phyloP scores from a whole-genome alignment of 306 rosid species.

The Sesbania bispinosa region DNA sequence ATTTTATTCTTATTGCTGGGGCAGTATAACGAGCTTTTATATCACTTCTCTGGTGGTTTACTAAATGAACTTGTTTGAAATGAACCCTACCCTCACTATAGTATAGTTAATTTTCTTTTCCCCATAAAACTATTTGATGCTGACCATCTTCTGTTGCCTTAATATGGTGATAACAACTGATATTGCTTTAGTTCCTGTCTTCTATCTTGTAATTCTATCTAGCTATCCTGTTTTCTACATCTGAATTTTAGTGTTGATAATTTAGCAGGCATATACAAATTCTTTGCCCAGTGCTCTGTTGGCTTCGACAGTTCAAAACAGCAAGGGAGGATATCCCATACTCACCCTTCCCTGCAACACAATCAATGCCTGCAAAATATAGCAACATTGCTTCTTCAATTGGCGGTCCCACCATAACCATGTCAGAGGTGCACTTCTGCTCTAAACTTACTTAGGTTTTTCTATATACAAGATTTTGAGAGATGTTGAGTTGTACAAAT shows the following conservation, averaged over 20 bases:
- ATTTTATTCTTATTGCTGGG: background rate
- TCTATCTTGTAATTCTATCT: background rate
- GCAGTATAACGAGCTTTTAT: background rate
- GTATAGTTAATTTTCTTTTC: background rate
- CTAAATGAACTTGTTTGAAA: background rate
- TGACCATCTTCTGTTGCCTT: background rate
- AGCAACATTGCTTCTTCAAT: slow-evolving; percentile 78
- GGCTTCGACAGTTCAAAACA: slow-evolving; percentile 74
- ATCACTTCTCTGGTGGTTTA: too few species aligned
- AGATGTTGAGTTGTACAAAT: too few species aligned
- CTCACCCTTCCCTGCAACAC: slow-evolving; percentile 84
- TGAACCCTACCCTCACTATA: background rate
- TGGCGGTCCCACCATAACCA: slow-evolving; percentile 73
- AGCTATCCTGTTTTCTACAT: background rate
- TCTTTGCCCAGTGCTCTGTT: slow-evolving; percentile 79
- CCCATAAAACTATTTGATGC: slow-evolving; percentile 1
- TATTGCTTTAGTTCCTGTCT: background rate
- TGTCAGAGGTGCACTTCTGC: slow-evolving; percentile 74
- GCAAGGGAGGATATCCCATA: slow-evolving; percentile 86
- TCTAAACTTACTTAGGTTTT: background rate
- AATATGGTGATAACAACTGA: background rate
- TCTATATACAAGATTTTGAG: background rate
- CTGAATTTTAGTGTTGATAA: slow-evolving; percentile 20
- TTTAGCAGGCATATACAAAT: slow-evolving; percentile 73
- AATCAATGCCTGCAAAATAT: slow-evolving; percentile 75